These are phyloP conservation scores for Elsinoe ampelina DNA, from an alignment of 2,329 filamentous ascomycete genomes.

Conservation along the genomic window DNA sequence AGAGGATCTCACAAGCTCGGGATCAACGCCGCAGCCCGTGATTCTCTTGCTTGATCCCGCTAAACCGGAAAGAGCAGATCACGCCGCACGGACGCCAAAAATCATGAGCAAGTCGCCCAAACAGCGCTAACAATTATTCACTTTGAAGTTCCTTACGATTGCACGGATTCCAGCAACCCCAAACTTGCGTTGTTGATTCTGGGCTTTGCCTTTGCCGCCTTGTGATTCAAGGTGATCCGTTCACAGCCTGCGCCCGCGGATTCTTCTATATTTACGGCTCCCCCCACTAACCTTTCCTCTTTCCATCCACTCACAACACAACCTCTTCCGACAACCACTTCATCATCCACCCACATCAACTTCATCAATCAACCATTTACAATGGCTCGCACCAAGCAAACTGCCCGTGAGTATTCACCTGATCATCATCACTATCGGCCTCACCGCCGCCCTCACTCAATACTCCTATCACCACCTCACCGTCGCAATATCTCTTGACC, in stretches of 20 bases:
- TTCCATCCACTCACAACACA: constrained; percentile 22
- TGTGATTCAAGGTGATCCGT: constrained; percentile 17
- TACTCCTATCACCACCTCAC: constrained; percentile 13
- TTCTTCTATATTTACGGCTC: constrained; percentile 18
- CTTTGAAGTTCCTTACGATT: constrained; percentile 8
- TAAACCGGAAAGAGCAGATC: constrained; percentile 11
- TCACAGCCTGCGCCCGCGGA: constrained; percentile 12
- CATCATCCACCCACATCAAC: constrained; percentile 12
- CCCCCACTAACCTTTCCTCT: constrained; percentile 19
- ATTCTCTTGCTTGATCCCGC: constrained; percentile 9
- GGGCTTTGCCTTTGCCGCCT: constrained; percentile 14
- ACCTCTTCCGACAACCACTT: constrained; percentile 20
- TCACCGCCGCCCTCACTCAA: constrained; percentile 17
- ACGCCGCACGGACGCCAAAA: constrained; percentile 10
- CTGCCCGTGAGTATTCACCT: constrained; percentile 41
- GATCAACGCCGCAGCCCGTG: constrained; percentile 6
- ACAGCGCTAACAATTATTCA: constrained; percentile 9
- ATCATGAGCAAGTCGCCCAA: constrained; percentile 8
- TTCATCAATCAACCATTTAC: constrained; percentile 22
- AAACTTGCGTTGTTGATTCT: constrained; percentile 12
- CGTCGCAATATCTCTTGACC: constrained; percentile 15
- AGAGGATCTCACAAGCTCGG: constrained; percentile 4
- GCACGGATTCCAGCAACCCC: constrained; percentile 8
- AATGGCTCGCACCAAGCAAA: constrained; percentile 50
- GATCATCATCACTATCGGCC: constrained; percentile 17